phyloP scores from a whole-genome alignment of 2,329 filamentous ascomycete genomes.

The Microthyrium microscopicum region DNA sequence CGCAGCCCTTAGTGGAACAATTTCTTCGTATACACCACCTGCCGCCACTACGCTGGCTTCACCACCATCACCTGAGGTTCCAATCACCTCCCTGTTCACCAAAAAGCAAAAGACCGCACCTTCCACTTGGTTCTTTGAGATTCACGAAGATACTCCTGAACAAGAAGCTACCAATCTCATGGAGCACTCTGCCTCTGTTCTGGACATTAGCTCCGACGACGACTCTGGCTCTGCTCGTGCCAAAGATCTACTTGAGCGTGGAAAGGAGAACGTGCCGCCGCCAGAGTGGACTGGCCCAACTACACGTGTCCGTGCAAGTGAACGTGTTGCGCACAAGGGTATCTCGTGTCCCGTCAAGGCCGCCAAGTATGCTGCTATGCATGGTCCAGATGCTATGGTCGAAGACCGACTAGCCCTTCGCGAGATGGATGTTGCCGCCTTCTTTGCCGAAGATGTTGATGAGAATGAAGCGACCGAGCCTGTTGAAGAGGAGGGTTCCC shows the following conservation, averaged over 20 bases:
- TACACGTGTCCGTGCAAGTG: conserved; percentile 8
- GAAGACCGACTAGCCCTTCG: too few species aligned
- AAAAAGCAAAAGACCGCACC: conserved; percentile 38
- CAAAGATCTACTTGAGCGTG: conserved; percentile 40
- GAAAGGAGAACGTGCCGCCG: conserved; percentile 91
- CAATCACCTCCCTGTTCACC: not conserved
- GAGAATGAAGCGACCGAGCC: too few species aligned
- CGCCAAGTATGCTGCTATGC: too few species aligned
- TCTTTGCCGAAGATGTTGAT: too few species aligned
- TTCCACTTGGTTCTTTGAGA: conserved; percentile 72
- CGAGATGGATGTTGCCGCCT: too few species aligned
- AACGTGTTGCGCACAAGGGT: conserved; percentile 10
- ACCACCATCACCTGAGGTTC: conserved; percentile 12
- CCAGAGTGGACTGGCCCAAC: conserved; percentile 19
- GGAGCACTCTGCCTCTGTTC: conserved; percentile 70
- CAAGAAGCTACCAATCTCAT: conserved; percentile 86
- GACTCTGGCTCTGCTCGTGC: conserved; percentile 35
- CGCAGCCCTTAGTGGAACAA: conserved; percentile 62
- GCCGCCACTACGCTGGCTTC: conserved; percentile 15
- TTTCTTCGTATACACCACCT: conserved; percentile 42
- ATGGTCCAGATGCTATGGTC: too few species aligned
- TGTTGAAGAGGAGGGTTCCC: too few species aligned
- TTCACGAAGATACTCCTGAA: conserved; percentile 81
- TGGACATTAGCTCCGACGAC: conserved; percentile 85
- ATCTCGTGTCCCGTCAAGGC: too few species aligned